A percentile compares a stretch with the other conserved stretches of the same genome.
Conservation (phyloP, 2,329 filamentous ascomycete genomes). For the Boeremia lycopersici region DNA sequence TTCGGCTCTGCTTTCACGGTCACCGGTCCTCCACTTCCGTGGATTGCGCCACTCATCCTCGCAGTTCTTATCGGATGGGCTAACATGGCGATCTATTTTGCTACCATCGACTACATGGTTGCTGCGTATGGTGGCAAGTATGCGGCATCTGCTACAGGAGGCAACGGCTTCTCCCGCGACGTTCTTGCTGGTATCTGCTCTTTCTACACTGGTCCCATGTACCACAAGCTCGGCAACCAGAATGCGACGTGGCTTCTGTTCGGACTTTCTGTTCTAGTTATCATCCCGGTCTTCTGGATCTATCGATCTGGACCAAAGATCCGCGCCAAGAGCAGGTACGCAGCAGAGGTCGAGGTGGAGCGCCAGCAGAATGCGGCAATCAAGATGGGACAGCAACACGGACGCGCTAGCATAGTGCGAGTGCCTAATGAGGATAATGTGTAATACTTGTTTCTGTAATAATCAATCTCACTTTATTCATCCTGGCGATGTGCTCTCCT, state of each 20-base stretch:
- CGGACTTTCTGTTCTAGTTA: constrained; percentile 55
- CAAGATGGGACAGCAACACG: not conserved
- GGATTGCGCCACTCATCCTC: constrained; percentile 62
- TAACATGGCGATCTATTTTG: constrained; percentile 74
- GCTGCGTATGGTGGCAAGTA: constrained; percentile 71
- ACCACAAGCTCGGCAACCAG: constrained; percentile 33
- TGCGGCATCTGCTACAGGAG: constrained; percentile 75
- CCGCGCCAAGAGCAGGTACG: constrained; percentile 46
- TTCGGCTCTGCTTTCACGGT: constrained; percentile 68
- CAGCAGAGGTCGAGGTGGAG: constrained; percentile 29
- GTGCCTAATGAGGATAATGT: too few relatives aligned
- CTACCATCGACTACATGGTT: constrained; percentile 80
- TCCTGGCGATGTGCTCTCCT: too few relatives aligned
- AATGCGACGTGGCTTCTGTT: constrained; percentile 53
- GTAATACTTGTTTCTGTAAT: too few relatives aligned
- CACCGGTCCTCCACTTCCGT: constrained; percentile 66
- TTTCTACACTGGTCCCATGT: constrained; percentile 54
- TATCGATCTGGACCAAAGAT: constrained; percentile 62
- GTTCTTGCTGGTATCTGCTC: constrained; percentile 75
- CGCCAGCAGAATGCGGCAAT: constrained; percentile 21
- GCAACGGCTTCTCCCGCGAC: constrained; percentile 76
- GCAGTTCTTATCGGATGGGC: constrained; percentile 66
- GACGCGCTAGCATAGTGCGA: not conserved
- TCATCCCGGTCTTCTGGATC: constrained; percentile 61
- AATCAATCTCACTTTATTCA: too few relatives aligned